Conservation (phyloP, 345 rosid species). For the Lagerstroemia speciosa region DNA sequence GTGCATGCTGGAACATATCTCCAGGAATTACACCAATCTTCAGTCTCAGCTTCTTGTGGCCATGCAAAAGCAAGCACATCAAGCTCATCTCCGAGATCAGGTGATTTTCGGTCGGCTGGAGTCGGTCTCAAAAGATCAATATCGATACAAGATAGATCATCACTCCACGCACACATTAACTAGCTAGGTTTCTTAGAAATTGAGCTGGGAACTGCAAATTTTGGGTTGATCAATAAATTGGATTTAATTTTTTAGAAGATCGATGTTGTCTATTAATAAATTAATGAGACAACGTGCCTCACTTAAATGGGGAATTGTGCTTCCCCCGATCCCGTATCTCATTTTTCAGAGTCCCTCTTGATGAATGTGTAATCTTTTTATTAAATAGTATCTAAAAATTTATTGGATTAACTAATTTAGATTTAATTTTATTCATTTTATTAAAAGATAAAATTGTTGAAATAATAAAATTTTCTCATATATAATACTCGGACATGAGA, state of each 20-base stretch:
- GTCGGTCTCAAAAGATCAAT: neutral
- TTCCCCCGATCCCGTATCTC: neutral
- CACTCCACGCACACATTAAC: neutral
- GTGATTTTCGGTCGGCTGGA: slow-evolving; percentile 10
- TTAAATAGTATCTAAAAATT: too few species aligned
- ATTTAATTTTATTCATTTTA: too few species aligned
- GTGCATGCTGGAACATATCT: slow-evolving; percentile 54
- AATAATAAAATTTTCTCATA: too few species aligned
- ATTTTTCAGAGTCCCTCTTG: neutral
- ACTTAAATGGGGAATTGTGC: slow-evolving; percentile 21
- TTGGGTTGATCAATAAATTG: neutral
- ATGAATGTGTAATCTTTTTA: neutral
- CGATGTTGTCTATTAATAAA: neutral
- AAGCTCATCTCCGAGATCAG: slow-evolving; percentile 25
- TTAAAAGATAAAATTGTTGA: too few species aligned
- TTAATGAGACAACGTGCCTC: slow-evolving; percentile 24
- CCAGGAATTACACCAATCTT: slow-evolving; percentile 43
- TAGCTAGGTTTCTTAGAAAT: neutral
- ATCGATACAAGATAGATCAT: neutral
- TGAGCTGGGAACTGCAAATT: neutral
- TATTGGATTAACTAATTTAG: neutral
- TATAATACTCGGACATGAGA: too few species aligned
- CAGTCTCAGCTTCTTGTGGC: slow-evolving; percentile 54
- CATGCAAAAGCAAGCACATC: slow-evolving; percentile 41
- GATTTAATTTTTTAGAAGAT: neutral